phyloP scores from a whole-genome alignment of 345 rosid species.

The Reutealis trisperma region DNA sequence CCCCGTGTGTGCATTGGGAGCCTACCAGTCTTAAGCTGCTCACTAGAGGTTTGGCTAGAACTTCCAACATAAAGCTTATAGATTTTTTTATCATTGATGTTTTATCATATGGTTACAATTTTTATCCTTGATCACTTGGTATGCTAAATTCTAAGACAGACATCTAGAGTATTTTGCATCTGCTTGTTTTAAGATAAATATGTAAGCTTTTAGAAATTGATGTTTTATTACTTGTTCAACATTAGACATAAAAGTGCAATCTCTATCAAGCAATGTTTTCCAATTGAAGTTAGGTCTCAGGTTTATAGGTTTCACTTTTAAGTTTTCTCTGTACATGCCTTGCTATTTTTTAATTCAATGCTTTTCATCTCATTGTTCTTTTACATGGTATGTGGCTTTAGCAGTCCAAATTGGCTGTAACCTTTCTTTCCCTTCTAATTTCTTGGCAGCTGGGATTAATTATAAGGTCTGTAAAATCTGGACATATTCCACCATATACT shows the following conservation, averaged over 20 bases:
- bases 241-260: conserved; percentile 1
- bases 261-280: background rate
- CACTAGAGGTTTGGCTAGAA: background rate
- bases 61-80: background rate
- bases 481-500: conserved; percentile 53
- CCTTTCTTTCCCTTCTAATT: conserved; percentile 9
- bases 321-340: background rate
- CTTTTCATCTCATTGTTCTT: background rate
- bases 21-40: background rate
- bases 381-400: conserved; percentile 9
- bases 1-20: background rate
- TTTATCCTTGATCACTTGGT: background rate
- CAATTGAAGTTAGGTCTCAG: conserved; percentile 1
- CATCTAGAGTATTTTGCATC: background rate
- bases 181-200: background rate
- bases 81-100: background rate
- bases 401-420: background rate
- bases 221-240: background rate
- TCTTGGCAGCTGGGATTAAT: conserved; percentile 56
- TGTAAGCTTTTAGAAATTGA: background rate
- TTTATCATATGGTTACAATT: background rate
- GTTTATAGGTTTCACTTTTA: background rate
- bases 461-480: conserved; percentile 56
- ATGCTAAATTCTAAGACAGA: background rate
- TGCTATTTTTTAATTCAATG: background rate